phyloP scores from a whole-genome alignment of 805 yeast species.

The Wickerhamomyces canadensis region DNA sequence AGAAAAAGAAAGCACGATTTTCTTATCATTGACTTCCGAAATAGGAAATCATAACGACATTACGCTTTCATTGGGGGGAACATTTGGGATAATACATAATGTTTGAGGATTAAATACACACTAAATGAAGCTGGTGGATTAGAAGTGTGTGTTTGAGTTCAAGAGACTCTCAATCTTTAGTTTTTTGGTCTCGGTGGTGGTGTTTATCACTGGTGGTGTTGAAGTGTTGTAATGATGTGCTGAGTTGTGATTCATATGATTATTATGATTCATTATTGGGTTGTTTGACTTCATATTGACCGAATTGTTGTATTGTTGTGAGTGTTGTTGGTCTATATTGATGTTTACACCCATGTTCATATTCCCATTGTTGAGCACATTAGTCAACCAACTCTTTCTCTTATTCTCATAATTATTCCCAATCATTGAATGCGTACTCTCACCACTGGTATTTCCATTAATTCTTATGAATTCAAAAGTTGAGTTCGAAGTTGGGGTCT shows the following conservation, averaged over 20 bases:
- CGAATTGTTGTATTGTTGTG: too few relatives aligned
- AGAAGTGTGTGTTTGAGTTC: conserved; percentile 7
- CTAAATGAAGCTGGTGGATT: too few relatives aligned
- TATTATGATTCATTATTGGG: too few relatives aligned
- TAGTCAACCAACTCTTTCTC: conserved; percentile 16
- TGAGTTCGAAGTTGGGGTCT: conserved; percentile 9
- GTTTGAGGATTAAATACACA: too few relatives aligned
- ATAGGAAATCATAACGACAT: not conserved
- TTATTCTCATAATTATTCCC: not conserved
- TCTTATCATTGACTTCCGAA: conserved; percentile 1
- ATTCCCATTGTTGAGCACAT: conserved; percentile 10
- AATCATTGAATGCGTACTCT: not conserved
- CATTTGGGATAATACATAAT: too few relatives aligned
- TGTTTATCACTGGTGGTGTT: conserved; percentile 1
- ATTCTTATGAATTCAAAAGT: not conserved
- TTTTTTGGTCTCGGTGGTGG: conserved; percentile 10
- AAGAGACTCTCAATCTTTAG: conserved; percentile 17
- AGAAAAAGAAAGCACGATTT: too few relatives aligned
- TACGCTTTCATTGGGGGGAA: too few relatives aligned
- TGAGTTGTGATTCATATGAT: too few relatives aligned
- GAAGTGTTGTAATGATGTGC: not conserved
- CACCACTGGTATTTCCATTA: not conserved
- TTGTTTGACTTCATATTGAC: too few relatives aligned
- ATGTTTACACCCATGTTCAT: too few relatives aligned
- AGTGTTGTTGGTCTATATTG: too few relatives aligned